Conservation (phyloP, 345 rosid species). For the Populus tremula region DNA sequence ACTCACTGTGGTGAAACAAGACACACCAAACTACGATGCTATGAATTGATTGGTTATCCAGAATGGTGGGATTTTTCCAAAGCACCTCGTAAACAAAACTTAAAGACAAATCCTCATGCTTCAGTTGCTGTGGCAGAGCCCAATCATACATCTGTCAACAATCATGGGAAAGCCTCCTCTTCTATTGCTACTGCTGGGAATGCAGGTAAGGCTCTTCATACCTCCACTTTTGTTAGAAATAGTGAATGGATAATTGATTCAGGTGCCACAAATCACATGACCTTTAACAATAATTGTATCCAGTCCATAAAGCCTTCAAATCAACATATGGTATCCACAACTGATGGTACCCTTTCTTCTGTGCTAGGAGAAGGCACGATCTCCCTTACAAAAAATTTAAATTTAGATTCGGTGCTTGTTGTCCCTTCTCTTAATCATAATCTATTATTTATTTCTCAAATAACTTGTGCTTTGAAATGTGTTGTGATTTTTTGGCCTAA, state of each 20-base stretch:
- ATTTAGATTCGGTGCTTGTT: neutral
- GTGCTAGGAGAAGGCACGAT: neutral
- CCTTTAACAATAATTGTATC: neutral
- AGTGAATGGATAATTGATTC: conserved; percentile 2
- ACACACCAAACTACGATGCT: too few species aligned
- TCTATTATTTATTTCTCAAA: too few species aligned
- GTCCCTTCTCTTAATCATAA: neutral
- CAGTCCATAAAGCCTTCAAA: neutral
- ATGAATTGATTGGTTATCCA: too few species aligned
- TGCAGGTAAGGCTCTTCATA: neutral
- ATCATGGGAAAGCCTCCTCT: neutral
- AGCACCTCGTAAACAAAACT: neutral
- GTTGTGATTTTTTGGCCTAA: neutral
- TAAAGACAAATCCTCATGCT: neutral
- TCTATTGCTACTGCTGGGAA: neutral
- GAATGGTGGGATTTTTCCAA: neutral
- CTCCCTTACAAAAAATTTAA: neutral
- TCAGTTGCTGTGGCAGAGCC: neutral
- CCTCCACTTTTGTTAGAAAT: neutral
- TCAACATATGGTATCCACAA: neutral
- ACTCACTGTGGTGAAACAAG: too few species aligned
- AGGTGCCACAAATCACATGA: neutral
- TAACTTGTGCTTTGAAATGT: too few species aligned
- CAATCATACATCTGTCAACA: neutral
- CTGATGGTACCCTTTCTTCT: neutral